These are phyloP conservation scores for Leccinum solheimii DNA, from an alignment of 1,284 basidiomycete species.

Conservation along the genomic window DNA sequence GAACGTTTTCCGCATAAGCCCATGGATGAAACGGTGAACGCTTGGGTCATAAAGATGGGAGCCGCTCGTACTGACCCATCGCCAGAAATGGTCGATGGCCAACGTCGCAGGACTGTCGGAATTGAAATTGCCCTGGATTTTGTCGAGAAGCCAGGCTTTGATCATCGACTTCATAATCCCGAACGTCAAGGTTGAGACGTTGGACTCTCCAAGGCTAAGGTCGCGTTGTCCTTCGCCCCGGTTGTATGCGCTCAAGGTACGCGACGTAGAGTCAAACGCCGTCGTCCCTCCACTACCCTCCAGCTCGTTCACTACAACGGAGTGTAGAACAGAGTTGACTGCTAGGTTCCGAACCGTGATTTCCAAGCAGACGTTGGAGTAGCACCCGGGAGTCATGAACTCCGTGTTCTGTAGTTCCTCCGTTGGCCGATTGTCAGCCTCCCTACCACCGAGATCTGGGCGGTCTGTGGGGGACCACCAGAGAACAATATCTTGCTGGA, in stretches of 20 bases:
- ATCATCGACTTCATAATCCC: slow-evolving; percentile 86
- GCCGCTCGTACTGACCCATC: slow-evolving; percentile 88
- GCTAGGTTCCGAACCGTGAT: slow-evolving; percentile 90
- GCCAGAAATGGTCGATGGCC: slow-evolving; percentile 92
- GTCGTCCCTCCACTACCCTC: slow-evolving; percentile 92
- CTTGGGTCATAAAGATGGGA: slow-evolving; percentile 93
- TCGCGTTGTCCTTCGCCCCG: slow-evolving; percentile 76
- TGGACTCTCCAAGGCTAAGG: slow-evolving; percentile 87
- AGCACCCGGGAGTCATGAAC: slow-evolving; percentile 84
- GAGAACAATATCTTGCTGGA: slow-evolving; percentile 86
- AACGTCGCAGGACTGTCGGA: slow-evolving; percentile 65
- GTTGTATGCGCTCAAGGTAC: slow-evolving; percentile 89
- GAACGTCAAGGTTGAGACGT: slow-evolving; percentile 90
- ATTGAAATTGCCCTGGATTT: slow-evolving; percentile 64
- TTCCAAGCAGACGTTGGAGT: slow-evolving; percentile 92
- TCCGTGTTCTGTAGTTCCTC: slow-evolving; percentile 88
- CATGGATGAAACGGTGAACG: slow-evolving; percentile 91
- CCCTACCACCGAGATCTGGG: slow-evolving; percentile 94
- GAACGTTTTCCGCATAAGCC: slow-evolving; percentile 97
- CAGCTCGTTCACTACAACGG: slow-evolving; percentile 92
- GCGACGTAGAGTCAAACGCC: slow-evolving; percentile 91
- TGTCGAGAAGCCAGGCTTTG: slow-evolving; percentile 91
- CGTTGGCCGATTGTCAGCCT: slow-evolving; percentile 78
- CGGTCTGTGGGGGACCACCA: slow-evolving; percentile 94
- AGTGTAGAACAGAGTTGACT: slow-evolving; percentile 93